Evolutionary conservation across 257 asterid genomes (phyloP), one percentile per base, ranked within the genome.

Genomic region (Solanum pennellii): DNA sequence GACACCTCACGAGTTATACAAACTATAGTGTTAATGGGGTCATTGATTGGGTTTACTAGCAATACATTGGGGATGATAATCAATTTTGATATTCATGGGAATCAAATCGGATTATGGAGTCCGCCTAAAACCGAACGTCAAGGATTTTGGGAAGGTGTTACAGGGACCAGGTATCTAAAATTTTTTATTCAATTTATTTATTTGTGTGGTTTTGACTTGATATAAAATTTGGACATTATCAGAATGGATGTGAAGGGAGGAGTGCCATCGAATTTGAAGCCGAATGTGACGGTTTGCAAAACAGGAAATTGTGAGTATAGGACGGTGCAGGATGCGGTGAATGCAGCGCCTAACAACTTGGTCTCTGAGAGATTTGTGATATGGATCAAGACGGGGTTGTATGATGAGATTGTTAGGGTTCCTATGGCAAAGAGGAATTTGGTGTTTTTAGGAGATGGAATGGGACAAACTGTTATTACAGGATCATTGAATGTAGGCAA

Each of bases 391-490:
- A 66, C 83, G 0, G 93, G 92, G 2, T 66, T 75, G 15, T 91
- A 91, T 7, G 89, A 84, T 29, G 93, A 89, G 47, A 87, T 47
- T 5, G 89, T 91, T 65, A 60, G 91, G 68, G 87, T 91, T 14
- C 89, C 91, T n/a, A 59, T 91, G 74, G 72, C 35, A 60, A 91
- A 91, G 83, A 88, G 41, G 56, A 91, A 91, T 85, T 87, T 90
- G 60, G 88, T 89, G 72, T 90, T 92, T 65, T 82, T 90, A 90
- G 94, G 94, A 6, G 93, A 91, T 84, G 94, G 94, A 5, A 91
- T 91, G 89, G 94, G 93, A 41, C 87, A 92, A 91, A 92, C 93
- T 8, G 89, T 92, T 14, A 92, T 92, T 84, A 91, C 93, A 1
- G 93, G 93, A 10, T 90, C 92, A 16, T 5, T 88, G 75, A 90